These are phyloP conservation scores for Apiotrichum gracile DNA, from an alignment of 1,284 basidiomycete genomes.

Conservation along the genomic window DNA sequence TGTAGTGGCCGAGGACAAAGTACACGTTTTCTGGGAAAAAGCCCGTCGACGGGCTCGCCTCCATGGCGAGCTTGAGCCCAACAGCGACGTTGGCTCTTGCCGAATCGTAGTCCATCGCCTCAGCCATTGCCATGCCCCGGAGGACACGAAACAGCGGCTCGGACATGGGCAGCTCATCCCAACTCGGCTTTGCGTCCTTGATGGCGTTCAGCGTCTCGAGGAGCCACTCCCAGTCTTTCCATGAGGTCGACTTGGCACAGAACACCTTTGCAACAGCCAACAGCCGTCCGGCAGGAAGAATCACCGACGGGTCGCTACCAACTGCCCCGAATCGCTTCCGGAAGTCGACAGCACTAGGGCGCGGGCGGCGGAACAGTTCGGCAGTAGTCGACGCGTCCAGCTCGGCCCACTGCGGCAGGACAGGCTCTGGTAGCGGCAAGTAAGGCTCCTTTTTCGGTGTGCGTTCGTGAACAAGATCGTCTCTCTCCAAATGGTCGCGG, in stretches of 20 bases:
- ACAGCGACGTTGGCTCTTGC: not conserved
- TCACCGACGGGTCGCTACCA: not conserved
- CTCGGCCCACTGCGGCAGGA: too few relatives aligned
- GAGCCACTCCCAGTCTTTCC: slow-evolving; percentile 17
- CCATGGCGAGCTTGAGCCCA: slow-evolving; percentile 1
- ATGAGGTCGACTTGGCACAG: too few relatives aligned
- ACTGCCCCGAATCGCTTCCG: too few relatives aligned
- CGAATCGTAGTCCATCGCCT: slow-evolving; percentile 1
- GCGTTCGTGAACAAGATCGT: too few relatives aligned
- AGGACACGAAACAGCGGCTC: not conserved
- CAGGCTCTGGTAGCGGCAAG: too few relatives aligned
- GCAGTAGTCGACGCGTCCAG: too few relatives aligned
- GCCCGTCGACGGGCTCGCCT: not conserved
- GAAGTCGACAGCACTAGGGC: too few relatives aligned
- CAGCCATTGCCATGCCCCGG: not conserved
- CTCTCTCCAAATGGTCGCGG: too few relatives aligned
- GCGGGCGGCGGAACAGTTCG: too few relatives aligned
- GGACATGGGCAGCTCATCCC: slow-evolving; percentile 4
- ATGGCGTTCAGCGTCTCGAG: not conserved
- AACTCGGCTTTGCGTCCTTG: not conserved
- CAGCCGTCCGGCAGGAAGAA: not conserved
- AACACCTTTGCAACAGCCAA: not conserved
- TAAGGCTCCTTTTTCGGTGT: too few relatives aligned
- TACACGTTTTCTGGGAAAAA: not conserved
- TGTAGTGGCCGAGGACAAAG: slow-evolving; percentile 1